Evolutionary conservation across 768 basidiomycete species (phyloP).

Genomic region (Sarcodon aspratus): DNA sequence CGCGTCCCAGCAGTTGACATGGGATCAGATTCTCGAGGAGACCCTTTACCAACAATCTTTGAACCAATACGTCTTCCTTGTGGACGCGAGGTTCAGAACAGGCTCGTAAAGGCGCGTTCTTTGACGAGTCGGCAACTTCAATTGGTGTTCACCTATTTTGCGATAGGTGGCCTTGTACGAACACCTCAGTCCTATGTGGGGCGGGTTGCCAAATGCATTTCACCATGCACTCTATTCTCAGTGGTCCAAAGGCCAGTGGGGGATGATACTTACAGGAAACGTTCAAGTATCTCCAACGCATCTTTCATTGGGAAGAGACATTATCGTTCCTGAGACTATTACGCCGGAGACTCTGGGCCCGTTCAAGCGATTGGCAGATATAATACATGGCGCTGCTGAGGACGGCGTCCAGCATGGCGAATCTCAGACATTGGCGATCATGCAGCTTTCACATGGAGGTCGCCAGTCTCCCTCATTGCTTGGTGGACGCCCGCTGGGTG

Average conservation of each 20-base stretch:
- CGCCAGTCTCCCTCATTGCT: conserved; percentile 72
- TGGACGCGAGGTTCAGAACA: conserved; percentile 23
- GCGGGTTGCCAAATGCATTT: conserved; percentile 59
- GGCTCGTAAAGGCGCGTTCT: conserved; percentile 33
- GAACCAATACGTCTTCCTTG: conserved; percentile 10
- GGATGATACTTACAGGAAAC: conserved; percentile 84
- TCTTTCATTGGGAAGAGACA: conserved; percentile 61
- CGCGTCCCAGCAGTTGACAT: too few relatives aligned
- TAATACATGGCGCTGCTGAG: conserved; percentile 30
- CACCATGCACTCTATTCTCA: conserved; percentile 57
- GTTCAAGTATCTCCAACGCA: conserved; percentile 57
- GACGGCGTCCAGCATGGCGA: conserved; percentile 1
- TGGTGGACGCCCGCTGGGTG: conserved; percentile 52
- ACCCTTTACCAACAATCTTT: neutral
- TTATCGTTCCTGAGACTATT: conserved; percentile 40
- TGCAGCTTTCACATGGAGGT: conserved; percentile 79
- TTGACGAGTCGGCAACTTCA: neutral
- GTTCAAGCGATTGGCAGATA: conserved; percentile 36
- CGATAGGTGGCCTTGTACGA: conserved; percentile 85
- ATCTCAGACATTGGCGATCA: conserved; percentile 39
- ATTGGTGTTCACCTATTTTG: neutral
- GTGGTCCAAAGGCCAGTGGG: conserved; percentile 77
- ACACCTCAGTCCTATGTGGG: conserved; percentile 51
- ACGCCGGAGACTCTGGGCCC: conserved; percentile 32
- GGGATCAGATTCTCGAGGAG: too few relatives aligned